A percentile compares a stretch with the other conserved stretches of the same genome.
Evolutionary conservation across 768 basidiomycete genomes (phyloP).

Genomic region (Boletus huronensis): DNA sequence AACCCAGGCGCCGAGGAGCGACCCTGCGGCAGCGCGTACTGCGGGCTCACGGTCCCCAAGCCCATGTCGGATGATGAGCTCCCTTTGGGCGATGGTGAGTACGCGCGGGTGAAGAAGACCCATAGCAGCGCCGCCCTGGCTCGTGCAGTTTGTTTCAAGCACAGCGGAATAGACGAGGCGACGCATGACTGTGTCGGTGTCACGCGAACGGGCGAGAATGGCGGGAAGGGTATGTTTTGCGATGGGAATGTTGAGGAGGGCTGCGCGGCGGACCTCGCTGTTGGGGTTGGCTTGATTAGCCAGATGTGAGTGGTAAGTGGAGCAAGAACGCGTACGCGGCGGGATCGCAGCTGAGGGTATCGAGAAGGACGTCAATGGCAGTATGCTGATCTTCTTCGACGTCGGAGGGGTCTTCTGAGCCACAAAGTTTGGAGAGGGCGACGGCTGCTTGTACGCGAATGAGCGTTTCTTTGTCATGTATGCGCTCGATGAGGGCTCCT

Average conservation of each 20-base stretch:
- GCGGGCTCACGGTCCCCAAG: constrained; percentile 78
- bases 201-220: constrained; percentile 74
- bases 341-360: constrained; percentile 66
- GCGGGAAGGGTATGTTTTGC: constrained; percentile 52
- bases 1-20: constrained; percentile 74
- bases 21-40: constrained; percentile 70
- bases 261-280: constrained; percentile 86
- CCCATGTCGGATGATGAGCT: constrained; percentile 75
- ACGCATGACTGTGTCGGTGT: constrained; percentile 72
- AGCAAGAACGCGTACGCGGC: constrained; percentile 55
- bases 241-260: constrained; percentile 67
- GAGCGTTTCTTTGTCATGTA: constrained; percentile 72
- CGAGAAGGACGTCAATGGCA: constrained; percentile 60
- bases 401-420: constrained; percentile 62
- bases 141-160: constrained; percentile 43
- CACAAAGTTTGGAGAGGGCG: constrained; percentile 73
- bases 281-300: background rate
- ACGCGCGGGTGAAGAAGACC: constrained; percentile 61
- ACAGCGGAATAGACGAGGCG: constrained; percentile 66
- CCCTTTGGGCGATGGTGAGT: constrained; percentile 69
- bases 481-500: constrained; percentile 60
- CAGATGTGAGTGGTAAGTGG: background rate
- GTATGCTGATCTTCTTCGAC: constrained; percentile 43
- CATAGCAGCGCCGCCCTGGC: constrained; percentile 34
- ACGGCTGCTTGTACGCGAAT: constrained; percentile 80